A percentile compares a stretch with the other conserved stretches of the same genome.
These are phyloP conservation scores for Paecilomyces variotii DNA, from an alignment of 2,329 filamentous ascomycete genomes.

Conservation along the genomic window DNA sequence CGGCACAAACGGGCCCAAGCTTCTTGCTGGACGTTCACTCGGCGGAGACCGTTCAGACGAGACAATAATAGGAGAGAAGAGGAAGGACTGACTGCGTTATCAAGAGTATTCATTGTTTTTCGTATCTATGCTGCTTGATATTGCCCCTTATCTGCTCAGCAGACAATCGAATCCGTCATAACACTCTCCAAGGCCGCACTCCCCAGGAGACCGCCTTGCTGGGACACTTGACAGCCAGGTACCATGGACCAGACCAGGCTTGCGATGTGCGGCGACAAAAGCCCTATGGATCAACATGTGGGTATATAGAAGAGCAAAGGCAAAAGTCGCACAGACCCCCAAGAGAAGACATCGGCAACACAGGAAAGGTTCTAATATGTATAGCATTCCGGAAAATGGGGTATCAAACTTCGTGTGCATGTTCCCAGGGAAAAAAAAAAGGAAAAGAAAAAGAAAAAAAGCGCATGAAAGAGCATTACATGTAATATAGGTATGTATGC, in stretches of 20 bases:
- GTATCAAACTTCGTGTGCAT: slow-evolving; percentile 22
- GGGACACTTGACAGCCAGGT: neutral
- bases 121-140: neutral
- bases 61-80: neutral
- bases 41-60: neutral
- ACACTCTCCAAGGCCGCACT: neutral
- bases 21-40: neutral
- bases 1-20: too few relatives aligned
- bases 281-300: neutral
- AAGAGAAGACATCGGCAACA: neutral
- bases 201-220: too few relatives aligned
- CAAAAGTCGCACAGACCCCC: neutral
- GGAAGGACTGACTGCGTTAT: neutral
- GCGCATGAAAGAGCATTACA: slow-evolving; percentile 9
- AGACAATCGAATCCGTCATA: neutral
- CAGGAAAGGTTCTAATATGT: neutral
- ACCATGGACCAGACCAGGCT: neutral
- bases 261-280: neutral
- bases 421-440: slow-evolving; percentile 12
- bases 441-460: slow-evolving; percentile 8
- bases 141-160: neutral
- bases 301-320: neutral
- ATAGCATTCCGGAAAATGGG: slow-evolving; percentile 9
- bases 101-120: neutral
- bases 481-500: slow-evolving; percentile 8